Evolutionary conservation across 2,329 filamentous ascomycete genomes (phyloP), one percentile per base, ranked within the genome.

Genomic region (Fonsecaea multimorphosa): DNA sequence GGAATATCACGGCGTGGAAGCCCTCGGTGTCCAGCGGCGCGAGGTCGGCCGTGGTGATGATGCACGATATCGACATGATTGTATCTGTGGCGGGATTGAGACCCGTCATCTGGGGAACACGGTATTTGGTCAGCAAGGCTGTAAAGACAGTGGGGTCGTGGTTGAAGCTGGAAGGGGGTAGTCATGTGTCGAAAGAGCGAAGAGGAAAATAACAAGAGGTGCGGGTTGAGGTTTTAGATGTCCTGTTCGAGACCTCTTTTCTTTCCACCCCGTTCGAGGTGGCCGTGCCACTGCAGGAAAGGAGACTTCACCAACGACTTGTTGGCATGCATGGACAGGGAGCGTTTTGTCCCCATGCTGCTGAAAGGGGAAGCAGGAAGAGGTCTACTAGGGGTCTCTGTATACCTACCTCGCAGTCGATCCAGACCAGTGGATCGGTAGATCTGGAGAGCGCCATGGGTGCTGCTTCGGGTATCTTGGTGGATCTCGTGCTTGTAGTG

Each of bases 51-150:
- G 93, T 91, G 7, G 95, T 99, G 76, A 99, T 86, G 78, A 96
- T 90, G 80, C 93, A 97, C 78, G 90, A 94, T 64, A 98, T 90
- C 73, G 96, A 93, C 74, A 98, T 87, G 74, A 98, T 95, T 63
- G 89, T 88, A 75, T 98, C 94, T 34, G 82, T 87, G 65, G 91
- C 86, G 1, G 89, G 84, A 77, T 97, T 84, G 7, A 96, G 85
- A 24, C 92, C 92, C 34, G 92, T 98, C 95, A 99, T 99, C 92
- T 96, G 71, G 38, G 51, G 8, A 31, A 31, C 3, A 31, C 44
- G 27, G 44, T 2, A 38, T 64, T 40, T 61, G 55, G 66, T 31
- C 65, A 57, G 53, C 29, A 32, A 31, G 29, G 51, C 29, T 19
- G 24, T 11, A 31, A 29, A 9, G 8, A 16, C 22, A 31, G n/a